Evolutionary conservation across 1,139 yeast species (phyloP).

Genomic region (Yamadazyma diospyri): DNA sequence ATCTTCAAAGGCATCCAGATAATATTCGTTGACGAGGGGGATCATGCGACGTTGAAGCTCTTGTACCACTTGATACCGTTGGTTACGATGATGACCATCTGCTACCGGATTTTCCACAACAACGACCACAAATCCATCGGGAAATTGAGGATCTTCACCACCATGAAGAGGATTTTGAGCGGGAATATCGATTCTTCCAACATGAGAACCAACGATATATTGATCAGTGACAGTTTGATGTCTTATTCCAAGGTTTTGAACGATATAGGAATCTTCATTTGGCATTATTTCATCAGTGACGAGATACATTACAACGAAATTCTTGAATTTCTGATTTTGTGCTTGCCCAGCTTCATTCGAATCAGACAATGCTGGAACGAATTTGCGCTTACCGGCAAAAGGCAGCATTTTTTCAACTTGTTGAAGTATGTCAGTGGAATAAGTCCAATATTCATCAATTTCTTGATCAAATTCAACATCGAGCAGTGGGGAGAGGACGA

Average conservation of each 20-base stretch:
- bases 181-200: conserved; percentile 55
- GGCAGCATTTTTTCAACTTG: conserved; percentile 62
- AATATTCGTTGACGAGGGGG: conserved; percentile 11
- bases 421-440: conserved; percentile 69
- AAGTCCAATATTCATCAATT: conserved; percentile 54
- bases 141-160: conserved; percentile 42
- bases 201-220: conserved; percentile 72
- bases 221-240: conserved; percentile 76
- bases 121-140: conserved; percentile 24
- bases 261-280: conserved; percentile 53
- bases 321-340: conserved; percentile 49
- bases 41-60: conserved; percentile 13
- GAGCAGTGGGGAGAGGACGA: conserved; percentile 13
- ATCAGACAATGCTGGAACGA: conserved; percentile 80
- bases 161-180: conserved; percentile 48
- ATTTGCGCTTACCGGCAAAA: conserved; percentile 47
- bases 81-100: conserved; percentile 16
- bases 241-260: conserved; percentile 74
- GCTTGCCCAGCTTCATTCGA: conserved; percentile 68
- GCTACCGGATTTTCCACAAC: conserved; percentile 19
- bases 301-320: conserved; percentile 22
- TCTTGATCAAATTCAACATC: conserved; percentile 28
- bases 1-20: conserved; percentile 20
- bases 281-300: conserved; percentile 31
- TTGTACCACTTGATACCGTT: conserved; percentile 20